Percentiles rank a stretch among this genome's conserved stretches.
Evolutionary conservation across 768 basidiomycete species (phyloP).

Genomic region (Dictyophora rubrovolvata): DNA sequence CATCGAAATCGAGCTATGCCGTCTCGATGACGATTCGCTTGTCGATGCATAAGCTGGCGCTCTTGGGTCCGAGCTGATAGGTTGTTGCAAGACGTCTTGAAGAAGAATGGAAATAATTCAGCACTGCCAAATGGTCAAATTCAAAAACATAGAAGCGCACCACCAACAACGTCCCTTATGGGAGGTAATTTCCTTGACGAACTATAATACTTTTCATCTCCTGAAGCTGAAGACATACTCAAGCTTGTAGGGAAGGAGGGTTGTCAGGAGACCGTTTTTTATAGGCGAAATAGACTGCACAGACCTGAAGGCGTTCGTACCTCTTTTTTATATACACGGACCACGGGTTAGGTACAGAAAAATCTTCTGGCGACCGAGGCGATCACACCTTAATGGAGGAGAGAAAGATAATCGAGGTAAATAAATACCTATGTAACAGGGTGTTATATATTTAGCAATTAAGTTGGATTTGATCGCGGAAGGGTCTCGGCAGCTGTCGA

Average conservation of each 20-base stretch:
- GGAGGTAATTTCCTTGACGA: conserved; percentile 1
- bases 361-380: neutral
- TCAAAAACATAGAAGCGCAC: neutral
- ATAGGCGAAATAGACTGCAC: too few relatives aligned
- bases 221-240: neutral
- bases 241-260: neutral
- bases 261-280: neutral
- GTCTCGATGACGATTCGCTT: neutral
- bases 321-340: too few relatives aligned
- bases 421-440: neutral
- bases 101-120: neutral
- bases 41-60: neutral
- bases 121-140: too few relatives aligned
- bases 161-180: conserved; percentile 8
- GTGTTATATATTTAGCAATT: neutral
- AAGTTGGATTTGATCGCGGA: neutral
- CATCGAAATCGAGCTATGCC: neutral
- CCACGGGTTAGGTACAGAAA: neutral
- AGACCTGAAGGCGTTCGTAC: too few relatives aligned
- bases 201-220: neutral
- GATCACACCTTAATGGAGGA: neutral
- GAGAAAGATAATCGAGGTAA: neutral
- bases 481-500: neutral
- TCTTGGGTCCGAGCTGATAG: neutral
- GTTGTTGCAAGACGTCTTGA: neutral